Conservation (phyloP, 2,329 filamentous ascomycete genomes). For the Fusarium austroafricanum region DNA sequence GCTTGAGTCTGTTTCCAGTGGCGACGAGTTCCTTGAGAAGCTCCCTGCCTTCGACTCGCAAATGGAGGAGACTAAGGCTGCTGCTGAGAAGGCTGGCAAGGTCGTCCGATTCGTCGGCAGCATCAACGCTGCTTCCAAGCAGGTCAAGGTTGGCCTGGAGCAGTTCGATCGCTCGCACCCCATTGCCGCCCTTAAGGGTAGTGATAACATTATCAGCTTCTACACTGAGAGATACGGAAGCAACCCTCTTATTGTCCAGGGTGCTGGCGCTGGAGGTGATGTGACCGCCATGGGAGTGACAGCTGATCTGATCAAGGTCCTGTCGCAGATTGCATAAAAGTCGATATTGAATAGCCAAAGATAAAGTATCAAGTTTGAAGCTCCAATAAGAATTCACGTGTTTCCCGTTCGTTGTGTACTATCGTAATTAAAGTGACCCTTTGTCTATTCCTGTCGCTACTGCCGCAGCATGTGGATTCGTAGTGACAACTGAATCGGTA, state of each 20-base stretch:
- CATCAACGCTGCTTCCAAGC: slow-evolving; percentile 83
- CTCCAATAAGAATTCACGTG: not conserved
- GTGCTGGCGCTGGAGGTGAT: slow-evolving; percentile 91
- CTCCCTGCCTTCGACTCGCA: slow-evolving; percentile 85
- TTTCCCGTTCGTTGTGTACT: slow-evolving; percentile 8
- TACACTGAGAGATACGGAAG: slow-evolving; percentile 94
- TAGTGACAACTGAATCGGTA: slow-evolving; percentile 25
- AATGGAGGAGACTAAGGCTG: slow-evolving; percentile 89
- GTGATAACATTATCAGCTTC: slow-evolving; percentile 99
- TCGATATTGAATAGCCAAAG: slow-evolving; percentile 30
- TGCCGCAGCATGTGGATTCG: slow-evolving; percentile 39
- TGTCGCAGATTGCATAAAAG: slow-evolving; percentile 72
- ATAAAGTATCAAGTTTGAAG: slow-evolving; percentile 31
- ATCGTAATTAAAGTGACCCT: slow-evolving; percentile 31
- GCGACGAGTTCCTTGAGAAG: slow-evolving; percentile 86
- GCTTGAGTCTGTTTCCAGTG: slow-evolving; percentile 79
- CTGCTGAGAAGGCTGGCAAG: slow-evolving; percentile 88
- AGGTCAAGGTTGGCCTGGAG: slow-evolving; percentile 92
- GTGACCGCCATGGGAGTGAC: slow-evolving; percentile 98
- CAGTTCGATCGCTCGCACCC: slow-evolving; percentile 89
- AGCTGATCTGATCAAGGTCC: slow-evolving; percentile 89
- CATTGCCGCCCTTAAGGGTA: slow-evolving; percentile 94
- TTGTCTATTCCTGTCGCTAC: slow-evolving; percentile 43
- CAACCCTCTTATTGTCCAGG: slow-evolving; percentile 94
- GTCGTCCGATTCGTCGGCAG: slow-evolving; percentile 95